Percentiles rank a stretch among this genome's conserved stretches.
phyloP scores from a whole-genome alignment of 2,329 filamentous ascomycete species.

The Neonectria magnoliae region DNA sequence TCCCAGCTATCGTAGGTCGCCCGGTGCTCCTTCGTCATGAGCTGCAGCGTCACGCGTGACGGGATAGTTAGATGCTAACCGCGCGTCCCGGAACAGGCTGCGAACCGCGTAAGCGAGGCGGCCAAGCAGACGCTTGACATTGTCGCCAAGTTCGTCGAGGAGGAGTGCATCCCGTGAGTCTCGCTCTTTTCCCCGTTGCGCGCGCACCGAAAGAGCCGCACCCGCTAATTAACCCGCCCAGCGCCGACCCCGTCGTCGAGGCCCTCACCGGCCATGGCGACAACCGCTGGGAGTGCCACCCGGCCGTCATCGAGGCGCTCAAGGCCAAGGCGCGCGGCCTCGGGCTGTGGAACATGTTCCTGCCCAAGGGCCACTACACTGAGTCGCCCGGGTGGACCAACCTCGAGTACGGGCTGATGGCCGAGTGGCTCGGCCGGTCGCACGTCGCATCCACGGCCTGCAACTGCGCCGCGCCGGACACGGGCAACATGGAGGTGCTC shows the following conservation, averaged over 20 bases:
- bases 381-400: slow-evolving; percentile 95
- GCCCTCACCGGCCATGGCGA: slow-evolving; percentile 83
- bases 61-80: background rate
- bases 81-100: slow-evolving; percentile 48
- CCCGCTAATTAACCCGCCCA: slow-evolving; percentile 43
- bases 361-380: slow-evolving; percentile 93
- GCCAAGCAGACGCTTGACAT: slow-evolving; percentile 86
- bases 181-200: background rate
- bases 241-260: slow-evolving; percentile 80
- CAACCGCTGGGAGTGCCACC: slow-evolving; percentile 82
- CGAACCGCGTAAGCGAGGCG: slow-evolving; percentile 77
- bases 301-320: slow-evolving; percentile 85
- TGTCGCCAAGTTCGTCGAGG: slow-evolving; percentile 95
- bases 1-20: slow-evolving; percentile 47
- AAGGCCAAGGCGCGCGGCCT: slow-evolving; percentile 85
- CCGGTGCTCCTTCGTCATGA: background rate
- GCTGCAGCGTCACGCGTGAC: background rate
- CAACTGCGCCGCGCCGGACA: slow-evolving; percentile 92
- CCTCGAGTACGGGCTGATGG: slow-evolving; percentile 97
- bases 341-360: slow-evolving; percentile 98
- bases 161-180: slow-evolving; percentile 85
- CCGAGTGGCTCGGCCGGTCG: slow-evolving; percentile 92
- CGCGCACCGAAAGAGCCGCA: background rate
- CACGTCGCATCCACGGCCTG: slow-evolving; percentile 84
- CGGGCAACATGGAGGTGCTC: slow-evolving; percentile 94